Conservation (phyloP, 371 early-diverging fungal genomes). For the Rhizomucor miehei region DNA sequence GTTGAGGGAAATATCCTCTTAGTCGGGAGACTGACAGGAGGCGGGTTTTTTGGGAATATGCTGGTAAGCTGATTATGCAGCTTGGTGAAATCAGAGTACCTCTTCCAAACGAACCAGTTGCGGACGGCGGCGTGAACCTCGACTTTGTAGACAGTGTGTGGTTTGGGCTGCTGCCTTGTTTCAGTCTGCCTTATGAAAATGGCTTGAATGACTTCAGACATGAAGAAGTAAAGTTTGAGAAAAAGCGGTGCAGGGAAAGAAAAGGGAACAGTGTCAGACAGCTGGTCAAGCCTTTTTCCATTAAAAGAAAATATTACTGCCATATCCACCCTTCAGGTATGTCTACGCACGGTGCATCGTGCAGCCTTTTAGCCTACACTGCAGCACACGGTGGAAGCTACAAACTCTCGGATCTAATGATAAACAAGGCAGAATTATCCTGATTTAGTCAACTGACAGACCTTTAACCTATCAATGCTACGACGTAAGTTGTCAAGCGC, state of each 20-base stretch:
- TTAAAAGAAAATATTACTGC: not conserved
- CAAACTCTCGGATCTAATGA: too few species aligned
- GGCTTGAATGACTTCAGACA: conserved; percentile 59
- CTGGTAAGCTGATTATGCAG: conserved; percentile 51
- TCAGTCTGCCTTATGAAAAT: conserved; percentile 65
- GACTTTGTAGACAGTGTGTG: conserved; percentile 66
- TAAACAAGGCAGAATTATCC: too few species aligned
- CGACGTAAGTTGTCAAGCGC: too few species aligned
- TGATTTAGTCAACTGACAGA: too few species aligned
- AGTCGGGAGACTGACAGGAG: conserved; percentile 60
- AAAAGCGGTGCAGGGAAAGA: conserved; percentile 11
- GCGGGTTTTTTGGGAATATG: conserved; percentile 55
- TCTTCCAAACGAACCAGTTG: conserved; percentile 81
- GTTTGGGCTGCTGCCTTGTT: conserved; percentile 56
- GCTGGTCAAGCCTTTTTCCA: not conserved
- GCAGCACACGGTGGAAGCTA: too few species aligned
- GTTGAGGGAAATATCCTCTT: conserved; percentile 67
- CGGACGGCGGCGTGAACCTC: conserved; percentile 77
- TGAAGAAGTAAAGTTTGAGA: too few species aligned
- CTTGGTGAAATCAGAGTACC: conserved; percentile 79
- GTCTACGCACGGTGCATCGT: too few species aligned
- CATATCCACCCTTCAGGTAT: not conserved
- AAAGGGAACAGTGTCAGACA: not conserved
- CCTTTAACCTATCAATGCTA: too few species aligned
- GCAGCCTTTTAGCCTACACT: too few species aligned